Conservation (phyloP, 768 basidiomycete species). For the Lactifluus volemus region DNA sequence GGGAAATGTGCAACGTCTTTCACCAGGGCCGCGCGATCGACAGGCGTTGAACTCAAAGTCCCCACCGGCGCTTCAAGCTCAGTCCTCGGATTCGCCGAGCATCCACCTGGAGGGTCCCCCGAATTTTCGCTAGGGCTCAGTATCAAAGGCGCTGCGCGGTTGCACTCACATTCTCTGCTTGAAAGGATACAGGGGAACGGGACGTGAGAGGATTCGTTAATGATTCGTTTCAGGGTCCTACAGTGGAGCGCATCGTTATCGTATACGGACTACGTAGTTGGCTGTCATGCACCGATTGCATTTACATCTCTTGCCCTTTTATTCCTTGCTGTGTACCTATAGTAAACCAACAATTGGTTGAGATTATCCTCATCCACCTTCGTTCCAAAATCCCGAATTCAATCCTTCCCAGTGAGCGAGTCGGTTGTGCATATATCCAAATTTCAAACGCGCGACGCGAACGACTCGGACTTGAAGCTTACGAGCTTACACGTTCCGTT, state of each 20-base stretch:
- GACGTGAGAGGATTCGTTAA: neutral
- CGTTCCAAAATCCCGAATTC: too few relatives aligned
- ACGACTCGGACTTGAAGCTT: too few relatives aligned
- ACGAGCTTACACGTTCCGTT: too few relatives aligned
- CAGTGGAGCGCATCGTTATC: neutral
- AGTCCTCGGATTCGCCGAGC: neutral
- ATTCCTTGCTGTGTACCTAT: too few relatives aligned
- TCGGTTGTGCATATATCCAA: too few relatives aligned
- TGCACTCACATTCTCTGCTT: conserved; percentile 10
- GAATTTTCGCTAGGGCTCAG: conserved; percentile 6
- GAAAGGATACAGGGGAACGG: conserved; percentile 15
- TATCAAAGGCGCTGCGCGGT: conserved; percentile 17
- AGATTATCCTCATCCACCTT: too few relatives aligned
- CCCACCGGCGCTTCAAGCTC: neutral
- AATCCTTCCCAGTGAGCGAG: too few relatives aligned
- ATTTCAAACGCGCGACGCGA: too few relatives aligned
- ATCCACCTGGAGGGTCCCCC: neutral
- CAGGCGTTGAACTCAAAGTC: neutral
- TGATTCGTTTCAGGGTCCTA: neutral
- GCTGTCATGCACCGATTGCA: neutral
- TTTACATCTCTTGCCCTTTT: too few relatives aligned
- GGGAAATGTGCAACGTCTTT: too few relatives aligned
- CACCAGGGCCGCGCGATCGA: too few relatives aligned
- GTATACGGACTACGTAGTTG: neutral
- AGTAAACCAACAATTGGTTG: too few relatives aligned